Evolutionary conservation across 2,329 filamentous ascomycete genomes (phyloP).

Genomic region (Talaromyces sp.): DNA sequence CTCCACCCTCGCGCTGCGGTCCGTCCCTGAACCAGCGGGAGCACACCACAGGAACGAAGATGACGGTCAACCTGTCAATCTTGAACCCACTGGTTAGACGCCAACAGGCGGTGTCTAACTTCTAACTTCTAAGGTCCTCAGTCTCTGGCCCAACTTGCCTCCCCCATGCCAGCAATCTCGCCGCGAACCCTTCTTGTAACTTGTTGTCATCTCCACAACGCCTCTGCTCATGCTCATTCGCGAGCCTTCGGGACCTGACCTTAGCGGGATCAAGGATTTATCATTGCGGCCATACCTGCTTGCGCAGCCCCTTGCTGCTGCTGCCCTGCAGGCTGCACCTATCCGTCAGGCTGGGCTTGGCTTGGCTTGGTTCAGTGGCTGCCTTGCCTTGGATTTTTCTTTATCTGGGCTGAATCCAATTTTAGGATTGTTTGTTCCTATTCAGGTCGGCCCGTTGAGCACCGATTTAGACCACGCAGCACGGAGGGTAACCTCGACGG

Average conservation of each 20-base stretch:
- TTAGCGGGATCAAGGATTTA: not conserved
- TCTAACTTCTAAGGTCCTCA: not conserved
- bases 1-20: conserved; percentile 27
- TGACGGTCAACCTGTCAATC: not conserved
- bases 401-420: not conserved
- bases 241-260: conserved; percentile 8
- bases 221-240: not conserved
- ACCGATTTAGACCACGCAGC: not conserved
- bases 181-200: not conserved
- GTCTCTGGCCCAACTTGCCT: not conserved
- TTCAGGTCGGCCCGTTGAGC: not conserved
- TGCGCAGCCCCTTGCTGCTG: not conserved
- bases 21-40: conserved; percentile 31
- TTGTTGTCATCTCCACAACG: not conserved
- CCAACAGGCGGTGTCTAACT: not conserved
- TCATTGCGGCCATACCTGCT: not conserved
- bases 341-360: not conserved
- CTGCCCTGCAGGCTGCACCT: not conserved
- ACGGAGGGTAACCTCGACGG: not conserved
- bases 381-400: not conserved
- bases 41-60: conserved; percentile 1
- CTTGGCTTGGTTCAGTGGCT: not conserved
- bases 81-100: too few species aligned
- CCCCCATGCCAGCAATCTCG: not conserved
- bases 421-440: not conserved